Evolutionary conservation across 169 alveolate species (phyloP), one percentile per base, ranked within the genome.

Genomic region (Eimeria acervulina): DNA sequence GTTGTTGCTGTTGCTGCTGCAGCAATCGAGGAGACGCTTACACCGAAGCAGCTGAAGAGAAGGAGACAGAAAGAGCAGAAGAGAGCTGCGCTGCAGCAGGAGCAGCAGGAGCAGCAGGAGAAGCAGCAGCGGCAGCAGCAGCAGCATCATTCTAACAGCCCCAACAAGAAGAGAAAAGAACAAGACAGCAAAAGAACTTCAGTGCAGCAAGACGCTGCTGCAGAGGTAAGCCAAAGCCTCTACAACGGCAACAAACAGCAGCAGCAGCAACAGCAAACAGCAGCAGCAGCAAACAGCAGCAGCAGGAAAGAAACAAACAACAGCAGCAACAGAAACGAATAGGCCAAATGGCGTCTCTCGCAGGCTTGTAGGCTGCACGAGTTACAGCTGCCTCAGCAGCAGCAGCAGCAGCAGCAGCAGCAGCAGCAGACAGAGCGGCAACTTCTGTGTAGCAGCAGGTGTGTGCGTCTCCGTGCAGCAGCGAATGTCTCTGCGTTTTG

Each of bases 321-420:
- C 55, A 47, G 55, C 55, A 47, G 55, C 55, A 47, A 12, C 55
- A 47, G 55, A 47, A 47, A 47, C 55, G 12, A 47, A 12, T 5
- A 12, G 76, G 76, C 40, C 21, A 19, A 8, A 8, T 66, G 21
- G 36, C 15, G 40, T 6, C 36, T 28, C 28, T 31, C 52, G 47
- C 84, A n/a, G n/a, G n/a, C n/a, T 72, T 72, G 7, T 0, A 19
- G 21, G 74, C 74, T 63, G 74, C 74, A 26, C 15, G 31, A 26
- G 74, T 28, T 26, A 28, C 28, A 63, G 74, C 28, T 17, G 28
- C 28, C n/a, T 21, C 21, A 63, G 74, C 74, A 63, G 74, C 74
- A 63, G 74, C 74, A 63, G 74, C 74, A 63, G 74, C 74, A 63
- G 74, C 74, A 63, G 83, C 47, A 72, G 83, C 83, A 72, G 83